A percentile compares a stretch with the other conserved stretches of the same genome.
phyloP scores from a whole-genome alignment of 108 stramenopile species.

The Nitzschia palea region DNA sequence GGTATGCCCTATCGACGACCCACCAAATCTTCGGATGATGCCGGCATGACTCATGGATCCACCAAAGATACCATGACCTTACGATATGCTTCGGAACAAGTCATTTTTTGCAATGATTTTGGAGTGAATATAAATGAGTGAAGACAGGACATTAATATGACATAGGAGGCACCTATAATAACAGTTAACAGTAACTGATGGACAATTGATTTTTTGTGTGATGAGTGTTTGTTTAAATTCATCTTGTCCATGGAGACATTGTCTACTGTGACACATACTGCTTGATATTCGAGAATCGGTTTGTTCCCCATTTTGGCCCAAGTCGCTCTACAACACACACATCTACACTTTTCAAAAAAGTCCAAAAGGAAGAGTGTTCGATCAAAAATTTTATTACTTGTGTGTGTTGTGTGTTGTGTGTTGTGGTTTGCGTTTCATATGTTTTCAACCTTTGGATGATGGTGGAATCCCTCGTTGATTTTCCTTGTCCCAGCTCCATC shows the following conservation, averaged over 20 bases:
- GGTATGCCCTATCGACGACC: constrained; percentile 46
- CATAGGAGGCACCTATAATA: too few species aligned
- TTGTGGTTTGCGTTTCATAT: not conserved
- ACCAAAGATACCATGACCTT: constrained; percentile 30
- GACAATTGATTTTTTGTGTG: too few species aligned
- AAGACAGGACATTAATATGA: too few species aligned
- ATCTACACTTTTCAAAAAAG: too few species aligned
- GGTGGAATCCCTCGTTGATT: constrained; percentile 30
- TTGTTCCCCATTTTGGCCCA: too few species aligned
- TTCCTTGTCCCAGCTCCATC: constrained; percentile 50
- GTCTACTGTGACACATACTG: too few species aligned
- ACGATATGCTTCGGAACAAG: constrained; percentile 52
- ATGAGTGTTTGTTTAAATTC: too few species aligned
- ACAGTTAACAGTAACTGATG: too few species aligned
- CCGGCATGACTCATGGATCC: constrained; percentile 58
- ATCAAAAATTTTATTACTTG: not conserved
- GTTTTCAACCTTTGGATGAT: not conserved
- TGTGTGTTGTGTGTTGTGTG: not conserved
- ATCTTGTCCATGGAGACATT: too few species aligned
- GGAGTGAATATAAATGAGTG: too few species aligned
- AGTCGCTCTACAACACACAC: too few species aligned
- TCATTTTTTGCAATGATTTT: constrained; percentile 60
- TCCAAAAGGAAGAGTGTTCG: not conserved
- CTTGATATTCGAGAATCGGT: too few species aligned
- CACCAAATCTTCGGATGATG: constrained; percentile 45